Percentiles rank a stretch among this genome's conserved stretches.
phyloP scores from a whole-genome alignment of 495 filamentous ascomycete species.

The Pseudomonodictys pantanalensis region DNA sequence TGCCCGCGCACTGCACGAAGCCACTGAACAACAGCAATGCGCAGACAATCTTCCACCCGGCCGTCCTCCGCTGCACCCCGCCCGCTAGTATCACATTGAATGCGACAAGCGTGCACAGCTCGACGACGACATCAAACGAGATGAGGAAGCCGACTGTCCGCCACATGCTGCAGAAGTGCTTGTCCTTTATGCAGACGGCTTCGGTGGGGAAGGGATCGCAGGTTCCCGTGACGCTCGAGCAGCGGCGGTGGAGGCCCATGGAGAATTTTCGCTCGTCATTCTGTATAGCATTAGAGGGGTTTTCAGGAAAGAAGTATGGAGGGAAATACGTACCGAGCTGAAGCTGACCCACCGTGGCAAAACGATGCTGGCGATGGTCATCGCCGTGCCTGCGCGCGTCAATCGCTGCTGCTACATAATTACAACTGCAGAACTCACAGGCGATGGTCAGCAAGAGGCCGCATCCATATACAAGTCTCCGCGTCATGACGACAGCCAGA shows the following conservation, averaged over 20 bases:
- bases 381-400: slow-evolving; percentile 59
- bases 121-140: slow-evolving; percentile 71
- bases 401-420: slow-evolving; percentile 5
- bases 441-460: slow-evolving; percentile 41
- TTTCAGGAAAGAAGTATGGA: slow-evolving; percentile 11
- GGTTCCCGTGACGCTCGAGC: slow-evolving; percentile 57
- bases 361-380: slow-evolving; percentile 72
- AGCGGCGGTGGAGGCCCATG: slow-evolving; percentile 77
- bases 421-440: slow-evolving; percentile 29
- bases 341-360: slow-evolving; percentile 80
- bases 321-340: slow-evolving; percentile 50
- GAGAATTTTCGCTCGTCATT: slow-evolving; percentile 48
- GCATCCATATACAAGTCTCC: slow-evolving; percentile 43
- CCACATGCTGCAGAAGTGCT: slow-evolving; percentile 91
- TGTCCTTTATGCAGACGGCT: slow-evolving; percentile 65
- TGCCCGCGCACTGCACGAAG: slow-evolving; percentile 61
- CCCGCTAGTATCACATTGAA: slow-evolving; percentile 73
- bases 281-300: slow-evolving; percentile 33
- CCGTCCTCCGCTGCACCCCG: slow-evolving; percentile 69
- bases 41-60: slow-evolving; percentile 73
- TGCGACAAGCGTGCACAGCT: slow-evolving; percentile 70
- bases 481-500: slow-evolving; percentile 35
- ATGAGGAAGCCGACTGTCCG: slow-evolving; percentile 81
- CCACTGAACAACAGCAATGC: slow-evolving; percentile 60
- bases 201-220: slow-evolving; percentile 60